phyloP scores from a whole-genome alignment of 345 rosid species.

The Euphorbia lathyris region DNA sequence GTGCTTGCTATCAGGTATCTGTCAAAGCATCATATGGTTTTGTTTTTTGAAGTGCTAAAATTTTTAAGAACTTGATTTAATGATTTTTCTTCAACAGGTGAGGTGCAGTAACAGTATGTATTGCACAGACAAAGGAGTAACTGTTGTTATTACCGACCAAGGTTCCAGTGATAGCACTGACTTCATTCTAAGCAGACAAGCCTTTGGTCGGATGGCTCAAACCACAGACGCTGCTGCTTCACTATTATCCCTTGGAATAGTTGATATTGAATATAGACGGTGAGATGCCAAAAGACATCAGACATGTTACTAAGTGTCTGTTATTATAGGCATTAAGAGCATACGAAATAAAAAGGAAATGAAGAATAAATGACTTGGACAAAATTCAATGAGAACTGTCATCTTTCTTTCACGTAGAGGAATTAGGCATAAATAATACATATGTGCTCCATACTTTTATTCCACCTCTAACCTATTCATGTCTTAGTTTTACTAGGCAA shows the following conservation, averaged over 20 bases:
- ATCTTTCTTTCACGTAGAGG: background rate
- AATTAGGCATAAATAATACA: background rate
- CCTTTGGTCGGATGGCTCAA: slow-evolving; percentile 62
- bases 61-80: background rate
- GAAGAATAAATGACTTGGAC: background rate
- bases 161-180: slow-evolving; percentile 50
- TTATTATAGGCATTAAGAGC: background rate
- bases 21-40: background rate
- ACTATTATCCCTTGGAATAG: slow-evolving; percentile 44
- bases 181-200: slow-evolving; percentile 54
- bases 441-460: too few relatives aligned
- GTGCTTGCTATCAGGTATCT: slow-evolving; percentile 70
- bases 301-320: background rate
- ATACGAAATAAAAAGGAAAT: too few relatives aligned
- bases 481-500: background rate
- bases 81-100: slow-evolving; percentile 32
- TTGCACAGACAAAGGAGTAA: slow-evolving; percentile 57
- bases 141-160: slow-evolving; percentile 53
- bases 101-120: slow-evolving; percentile 50
- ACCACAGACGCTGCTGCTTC: slow-evolving; percentile 43
- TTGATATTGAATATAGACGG: slow-evolving; percentile 62
- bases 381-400: background rate
- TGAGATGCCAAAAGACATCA: slow-evolving; percentile 18
- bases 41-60: background rate
- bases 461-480: background rate